These are phyloP conservation scores for Dothideomycetes sp. DNA, from an alignment of 2,329 filamentous ascomycete species.

Conservation along the genomic window DNA sequence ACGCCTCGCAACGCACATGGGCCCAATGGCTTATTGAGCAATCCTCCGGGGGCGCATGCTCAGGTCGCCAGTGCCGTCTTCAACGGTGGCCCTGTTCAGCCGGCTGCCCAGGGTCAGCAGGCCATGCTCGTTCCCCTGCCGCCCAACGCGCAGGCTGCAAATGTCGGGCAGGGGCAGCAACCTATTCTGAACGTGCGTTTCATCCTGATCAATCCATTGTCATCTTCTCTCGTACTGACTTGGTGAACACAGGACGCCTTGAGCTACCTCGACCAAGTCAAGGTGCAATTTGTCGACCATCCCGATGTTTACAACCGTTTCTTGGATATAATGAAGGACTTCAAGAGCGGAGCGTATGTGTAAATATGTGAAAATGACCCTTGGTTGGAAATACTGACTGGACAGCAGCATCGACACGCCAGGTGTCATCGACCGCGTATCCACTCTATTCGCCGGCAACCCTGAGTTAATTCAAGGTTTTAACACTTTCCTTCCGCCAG, in stretches of 20 bases:
- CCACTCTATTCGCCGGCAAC: constrained; percentile 89
- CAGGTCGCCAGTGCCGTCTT: constrained; percentile 55
- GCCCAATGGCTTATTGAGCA: constrained; percentile 70
- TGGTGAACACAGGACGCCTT: constrained; percentile 58
- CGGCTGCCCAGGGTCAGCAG: constrained; percentile 45
- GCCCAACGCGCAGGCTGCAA: constrained; percentile 29
- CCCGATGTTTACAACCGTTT: constrained; percentile 97
- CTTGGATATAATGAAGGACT: constrained; percentile 98
- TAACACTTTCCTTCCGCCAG: constrained; percentile 88
- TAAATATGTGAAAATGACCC: constrained; percentile 9
- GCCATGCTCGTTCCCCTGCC: constrained; percentile 38
- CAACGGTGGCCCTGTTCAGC: constrained; percentile 62
- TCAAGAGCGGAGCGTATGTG: constrained; percentile 88
- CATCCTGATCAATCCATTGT: constrained; percentile 6
- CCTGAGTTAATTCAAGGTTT: constrained; percentile 82
- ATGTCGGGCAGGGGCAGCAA: constrained; percentile 67
- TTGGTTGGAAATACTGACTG: constrained; percentile 12
- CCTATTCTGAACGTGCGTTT: constrained; percentile 64
- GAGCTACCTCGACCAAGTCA: constrained; percentile 95
- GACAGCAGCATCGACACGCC: constrained; percentile 73
- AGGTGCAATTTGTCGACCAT: constrained; percentile 93
- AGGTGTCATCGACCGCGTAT: constrained; percentile 93
- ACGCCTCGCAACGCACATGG: constrained; percentile 79
- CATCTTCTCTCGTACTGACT: constrained; percentile 5
- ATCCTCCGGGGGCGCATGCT: constrained; percentile 36